A percentile compares a stretch with the other conserved stretches of the same genome.
phyloP scores from a whole-genome alignment of 2,329 filamentous ascomycete species.

The Pseudogymnoascus sp. region DNA sequence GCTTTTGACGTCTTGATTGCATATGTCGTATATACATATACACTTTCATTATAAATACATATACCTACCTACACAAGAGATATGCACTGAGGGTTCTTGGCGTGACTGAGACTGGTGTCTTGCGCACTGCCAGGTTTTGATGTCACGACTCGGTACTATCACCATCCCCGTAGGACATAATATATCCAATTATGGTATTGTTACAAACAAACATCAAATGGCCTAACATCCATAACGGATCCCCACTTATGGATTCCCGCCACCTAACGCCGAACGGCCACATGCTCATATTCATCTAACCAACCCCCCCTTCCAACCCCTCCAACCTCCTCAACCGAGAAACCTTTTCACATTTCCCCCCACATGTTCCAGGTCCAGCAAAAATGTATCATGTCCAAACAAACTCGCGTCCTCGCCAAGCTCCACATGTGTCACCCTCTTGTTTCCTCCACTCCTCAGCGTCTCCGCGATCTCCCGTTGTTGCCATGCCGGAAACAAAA shows the following conservation, averaged over 20 bases:
- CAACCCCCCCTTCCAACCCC: not conserved
- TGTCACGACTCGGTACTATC: not conserved
- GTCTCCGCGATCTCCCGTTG: slow-evolving; percentile 89
- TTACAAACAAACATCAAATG: not conserved
- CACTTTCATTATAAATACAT: not conserved
- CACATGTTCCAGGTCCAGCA: slow-evolving; percentile 86
- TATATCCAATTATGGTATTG: slow-evolving; percentile 1
- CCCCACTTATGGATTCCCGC: not conserved
- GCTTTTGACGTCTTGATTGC: not conserved
- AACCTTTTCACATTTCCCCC: slow-evolving; percentile 77
- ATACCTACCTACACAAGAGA: not conserved
- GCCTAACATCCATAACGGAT: slow-evolving; percentile 1
- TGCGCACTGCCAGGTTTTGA: not conserved
- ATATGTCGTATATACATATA: not conserved
- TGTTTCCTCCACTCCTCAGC: slow-evolving; percentile 67
- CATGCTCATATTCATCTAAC: not conserved
- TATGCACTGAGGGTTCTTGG: slow-evolving; percentile 1
- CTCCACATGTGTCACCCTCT: slow-evolving; percentile 77
- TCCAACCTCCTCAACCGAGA: slow-evolving; percentile 36
- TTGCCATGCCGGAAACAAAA: slow-evolving; percentile 96
- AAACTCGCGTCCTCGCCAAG: slow-evolving; percentile 87
- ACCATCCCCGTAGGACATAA: not conserved
- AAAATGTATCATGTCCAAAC: slow-evolving; percentile 94
- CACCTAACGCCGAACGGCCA: not conserved
- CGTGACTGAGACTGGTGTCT: not conserved